phyloP scores from a whole-genome alignment of 75 land plant species.

The Azolla pinnata region DNA sequence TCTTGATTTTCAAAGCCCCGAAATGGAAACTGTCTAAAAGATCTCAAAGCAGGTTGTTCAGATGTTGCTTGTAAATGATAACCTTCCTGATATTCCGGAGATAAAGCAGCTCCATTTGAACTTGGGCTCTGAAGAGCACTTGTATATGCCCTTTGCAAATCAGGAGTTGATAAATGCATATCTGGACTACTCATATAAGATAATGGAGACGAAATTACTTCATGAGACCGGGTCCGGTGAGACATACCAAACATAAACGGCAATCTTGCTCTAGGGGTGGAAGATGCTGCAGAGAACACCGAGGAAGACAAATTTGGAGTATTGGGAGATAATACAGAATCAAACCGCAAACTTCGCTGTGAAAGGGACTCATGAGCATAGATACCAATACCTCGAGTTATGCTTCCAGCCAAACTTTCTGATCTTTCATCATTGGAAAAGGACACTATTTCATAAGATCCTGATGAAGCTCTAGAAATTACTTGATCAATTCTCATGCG shows the following conservation, averaged over 20 bases:
- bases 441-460: background rate
- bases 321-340: background rate
- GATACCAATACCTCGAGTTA: background rate
- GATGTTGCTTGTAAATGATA: background rate
- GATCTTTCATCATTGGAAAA: background rate
- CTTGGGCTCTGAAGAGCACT: background rate
- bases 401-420: background rate
- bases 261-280: background rate
- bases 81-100: background rate
- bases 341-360: background rate
- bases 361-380: background rate
- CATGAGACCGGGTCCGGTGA: background rate
- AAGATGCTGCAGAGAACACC: background rate
- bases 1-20: background rate
- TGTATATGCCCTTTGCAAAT: background rate
- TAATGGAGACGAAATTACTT: conserved; percentile 3
- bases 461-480: background rate
- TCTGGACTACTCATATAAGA: conserved; percentile 5
- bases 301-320: background rate
- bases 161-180: conserved; percentile 1
- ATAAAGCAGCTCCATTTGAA: background rate
- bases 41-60: background rate
- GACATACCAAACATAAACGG: conserved; percentile 1
- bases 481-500: background rate
- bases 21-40: conserved; percentile 1